Conservation (phyloP, 176 grass and related monocot species). For the Luzula sylvatica region DNA sequence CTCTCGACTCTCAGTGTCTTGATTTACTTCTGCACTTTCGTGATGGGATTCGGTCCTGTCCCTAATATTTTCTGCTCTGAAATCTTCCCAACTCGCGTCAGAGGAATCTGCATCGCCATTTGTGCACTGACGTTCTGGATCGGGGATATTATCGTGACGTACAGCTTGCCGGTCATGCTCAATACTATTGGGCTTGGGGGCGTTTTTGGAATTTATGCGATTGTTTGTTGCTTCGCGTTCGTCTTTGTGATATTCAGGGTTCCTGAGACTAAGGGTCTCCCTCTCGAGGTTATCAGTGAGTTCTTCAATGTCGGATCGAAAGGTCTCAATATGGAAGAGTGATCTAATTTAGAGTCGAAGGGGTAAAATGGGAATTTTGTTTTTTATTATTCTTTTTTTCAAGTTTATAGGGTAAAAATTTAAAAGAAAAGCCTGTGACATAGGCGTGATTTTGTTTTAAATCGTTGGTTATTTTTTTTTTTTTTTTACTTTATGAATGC, state of each 20-base stretch:
- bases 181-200: slow-evolving; percentile 30
- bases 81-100: slow-evolving; percentile 75
- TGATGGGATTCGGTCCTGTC: slow-evolving; percentile 84
- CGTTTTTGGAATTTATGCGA: slow-evolving; percentile 53
- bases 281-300: slow-evolving; percentile 77
- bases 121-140: slow-evolving; percentile 84
- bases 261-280: slow-evolving; percentile 79
- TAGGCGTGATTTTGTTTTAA: slow-evolving; percentile 15
- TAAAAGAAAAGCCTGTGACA: slow-evolving; percentile 2
- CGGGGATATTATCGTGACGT: slow-evolving; percentile 67
- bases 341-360: slow-evolving; percentile 8
- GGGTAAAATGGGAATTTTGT: not conserved
- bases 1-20: slow-evolving; percentile 51
- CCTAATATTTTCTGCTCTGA: slow-evolving; percentile 78
- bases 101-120: slow-evolving; percentile 75
- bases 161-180: slow-evolving; percentile 69
- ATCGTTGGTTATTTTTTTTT: not conserved
- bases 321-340: slow-evolving; percentile 24
- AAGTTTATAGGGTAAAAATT: not conserved
- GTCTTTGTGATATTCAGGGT: slow-evolving; percentile 53
- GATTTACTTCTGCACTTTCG: slow-evolving; percentile 73
- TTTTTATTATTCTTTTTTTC: not conserved
- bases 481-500: slow-evolving; percentile 6
- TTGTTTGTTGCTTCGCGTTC: slow-evolving; percentile 51
- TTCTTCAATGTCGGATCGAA: slow-evolving; percentile 65